These are phyloP conservation scores for Neurospora pannonica DNA, from an alignment of 495 filamentous ascomycete genomes.

Conservation along the genomic window DNA sequence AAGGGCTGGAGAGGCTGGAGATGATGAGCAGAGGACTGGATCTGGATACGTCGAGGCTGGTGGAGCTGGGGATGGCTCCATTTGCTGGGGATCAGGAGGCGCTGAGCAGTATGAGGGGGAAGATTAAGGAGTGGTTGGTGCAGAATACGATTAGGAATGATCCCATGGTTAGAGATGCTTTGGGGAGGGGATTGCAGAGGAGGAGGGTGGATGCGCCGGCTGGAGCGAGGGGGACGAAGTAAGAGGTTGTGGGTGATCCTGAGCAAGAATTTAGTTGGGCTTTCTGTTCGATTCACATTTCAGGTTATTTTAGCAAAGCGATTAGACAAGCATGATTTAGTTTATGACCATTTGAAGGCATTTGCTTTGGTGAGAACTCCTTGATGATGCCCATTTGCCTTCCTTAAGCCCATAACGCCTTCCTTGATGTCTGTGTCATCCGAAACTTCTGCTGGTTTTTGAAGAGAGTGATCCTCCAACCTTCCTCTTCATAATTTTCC, in stretches of 20 bases:
- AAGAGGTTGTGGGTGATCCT: background rate
- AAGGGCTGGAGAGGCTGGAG: slow-evolving; percentile 51
- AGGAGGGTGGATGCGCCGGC: slow-evolving; percentile 46
- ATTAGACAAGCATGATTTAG: background rate
- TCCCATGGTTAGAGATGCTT: slow-evolving; percentile 65
- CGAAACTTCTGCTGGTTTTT: background rate
- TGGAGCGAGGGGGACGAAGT: slow-evolving; percentile 45
- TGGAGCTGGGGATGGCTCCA: slow-evolving; percentile 74
- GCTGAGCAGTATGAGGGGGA: slow-evolving; percentile 48
- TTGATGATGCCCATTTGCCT: background rate
- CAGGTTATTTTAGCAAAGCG: background rate
- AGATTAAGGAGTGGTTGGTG: slow-evolving; percentile 69
- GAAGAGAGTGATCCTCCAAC: too few relatives aligned
- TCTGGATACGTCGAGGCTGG: slow-evolving; percentile 54
- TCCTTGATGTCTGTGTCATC: background rate
- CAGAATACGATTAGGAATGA: slow-evolving; percentile 62
- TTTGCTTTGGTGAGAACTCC: background rate
- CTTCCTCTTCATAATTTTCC: background rate
- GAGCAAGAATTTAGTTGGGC: background rate
- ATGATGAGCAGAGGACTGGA: slow-evolving; percentile 46
- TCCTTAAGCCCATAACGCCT: background rate
- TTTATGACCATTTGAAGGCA: background rate
- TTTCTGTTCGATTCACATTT: background rate
- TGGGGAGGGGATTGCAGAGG: slow-evolving; percentile 52
- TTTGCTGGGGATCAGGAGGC: slow-evolving; percentile 62